phyloP scores from a whole-genome alignment of 352 stramenopile genomes.

The Phytophthora multivora region DNA sequence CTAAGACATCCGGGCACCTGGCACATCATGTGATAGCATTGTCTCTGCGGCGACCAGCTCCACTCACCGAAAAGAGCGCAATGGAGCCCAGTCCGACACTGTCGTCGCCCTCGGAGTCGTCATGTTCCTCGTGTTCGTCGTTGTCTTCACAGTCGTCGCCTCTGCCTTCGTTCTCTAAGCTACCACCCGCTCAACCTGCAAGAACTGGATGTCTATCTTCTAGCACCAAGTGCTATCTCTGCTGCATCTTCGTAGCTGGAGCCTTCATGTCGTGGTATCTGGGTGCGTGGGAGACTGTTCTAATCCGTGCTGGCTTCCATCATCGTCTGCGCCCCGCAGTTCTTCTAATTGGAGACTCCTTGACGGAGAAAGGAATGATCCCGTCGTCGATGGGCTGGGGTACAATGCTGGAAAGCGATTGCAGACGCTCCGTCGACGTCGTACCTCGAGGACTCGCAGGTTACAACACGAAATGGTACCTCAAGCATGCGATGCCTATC shows the following conservation, averaged over 20 bases:
- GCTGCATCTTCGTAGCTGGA: conserved; percentile 14
- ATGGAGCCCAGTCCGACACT: background rate
- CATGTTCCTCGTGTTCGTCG: background rate
- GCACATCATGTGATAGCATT: conserved; percentile 15
- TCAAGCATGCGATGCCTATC: conserved; percentile 33
- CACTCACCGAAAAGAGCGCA: background rate
- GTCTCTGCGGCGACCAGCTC: background rate
- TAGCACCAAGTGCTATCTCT: conserved; percentile 17
- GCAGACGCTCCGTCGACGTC: conserved; percentile 48
- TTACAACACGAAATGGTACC: conserved; percentile 58
- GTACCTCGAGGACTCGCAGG: conserved; percentile 52
- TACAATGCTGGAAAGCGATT: conserved; percentile 41
- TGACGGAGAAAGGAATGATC: conserved; percentile 51
- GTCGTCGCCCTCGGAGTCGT: conserved; percentile 1
- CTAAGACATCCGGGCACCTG: too few relatives aligned
- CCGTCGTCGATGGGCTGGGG: conserved; percentile 46
- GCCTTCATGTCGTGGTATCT: conserved; percentile 27
- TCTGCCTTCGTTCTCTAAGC: background rate
- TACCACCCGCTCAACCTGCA: background rate
- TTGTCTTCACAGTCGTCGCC: background rate
- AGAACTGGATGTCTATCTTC: conserved; percentile 1
- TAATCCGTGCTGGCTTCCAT: background rate
- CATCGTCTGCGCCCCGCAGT: conserved; percentile 31
- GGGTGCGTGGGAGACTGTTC: conserved; percentile 16
- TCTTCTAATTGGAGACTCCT: conserved; percentile 57